A percentile compares a stretch with the other conserved stretches of the same genome.
Conservation (phyloP, 805 yeast genomes). For the Kodamaea nitidulidarum region DNA sequence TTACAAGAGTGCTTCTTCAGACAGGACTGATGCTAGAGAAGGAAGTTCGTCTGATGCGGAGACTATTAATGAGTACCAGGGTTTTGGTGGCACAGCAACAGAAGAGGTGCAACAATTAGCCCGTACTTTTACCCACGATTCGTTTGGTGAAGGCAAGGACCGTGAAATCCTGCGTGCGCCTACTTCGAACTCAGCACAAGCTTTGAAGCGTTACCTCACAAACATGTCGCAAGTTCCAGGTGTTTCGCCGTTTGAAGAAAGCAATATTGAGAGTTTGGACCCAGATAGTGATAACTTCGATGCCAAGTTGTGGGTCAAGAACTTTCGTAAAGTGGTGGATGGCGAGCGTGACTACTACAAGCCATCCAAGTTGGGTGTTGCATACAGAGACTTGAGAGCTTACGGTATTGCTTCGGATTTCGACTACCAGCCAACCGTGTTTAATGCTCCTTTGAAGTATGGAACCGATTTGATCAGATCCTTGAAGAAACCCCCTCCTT, state of each 20-base stretch:
- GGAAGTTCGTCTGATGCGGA: slow-evolving; percentile 10
- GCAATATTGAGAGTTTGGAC: slow-evolving; percentile 40
- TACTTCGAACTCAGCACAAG: slow-evolving; percentile 16
- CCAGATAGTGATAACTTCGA: slow-evolving; percentile 58
- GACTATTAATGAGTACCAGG: slow-evolving; percentile 13
- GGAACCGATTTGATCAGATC: slow-evolving; percentile 15
- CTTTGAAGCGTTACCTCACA: slow-evolving; percentile 37
- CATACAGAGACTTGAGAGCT: slow-evolving; percentile 56
- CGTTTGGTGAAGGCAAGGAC: slow-evolving; percentile 6
- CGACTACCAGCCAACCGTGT: slow-evolving; percentile 60
- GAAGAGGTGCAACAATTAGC: slow-evolving; percentile 21
- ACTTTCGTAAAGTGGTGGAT: slow-evolving; percentile 49
- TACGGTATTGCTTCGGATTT: slow-evolving; percentile 65
- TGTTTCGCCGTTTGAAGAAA: slow-evolving; percentile 29
- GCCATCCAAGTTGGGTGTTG: slow-evolving; percentile 57
- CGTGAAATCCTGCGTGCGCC: slow-evolving; percentile 11
- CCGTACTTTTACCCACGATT: slow-evolving; percentile 18
- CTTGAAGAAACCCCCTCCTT: slow-evolving; percentile 19
- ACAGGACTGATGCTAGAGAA: background rate
- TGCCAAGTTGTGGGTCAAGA: slow-evolving; percentile 65
- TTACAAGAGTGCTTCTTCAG: background rate
- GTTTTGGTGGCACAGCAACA: slow-evolving; percentile 10
- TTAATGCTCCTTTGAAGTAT: slow-evolving; percentile 33
- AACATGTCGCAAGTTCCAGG: slow-evolving; percentile 55
- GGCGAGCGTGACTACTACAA: slow-evolving; percentile 60